Evolutionary conservation across 2,329 filamentous ascomycete genomes (phyloP), one percentile per base, ranked within the genome.

Genomic region (Colletotrichum shisoi): DNA sequence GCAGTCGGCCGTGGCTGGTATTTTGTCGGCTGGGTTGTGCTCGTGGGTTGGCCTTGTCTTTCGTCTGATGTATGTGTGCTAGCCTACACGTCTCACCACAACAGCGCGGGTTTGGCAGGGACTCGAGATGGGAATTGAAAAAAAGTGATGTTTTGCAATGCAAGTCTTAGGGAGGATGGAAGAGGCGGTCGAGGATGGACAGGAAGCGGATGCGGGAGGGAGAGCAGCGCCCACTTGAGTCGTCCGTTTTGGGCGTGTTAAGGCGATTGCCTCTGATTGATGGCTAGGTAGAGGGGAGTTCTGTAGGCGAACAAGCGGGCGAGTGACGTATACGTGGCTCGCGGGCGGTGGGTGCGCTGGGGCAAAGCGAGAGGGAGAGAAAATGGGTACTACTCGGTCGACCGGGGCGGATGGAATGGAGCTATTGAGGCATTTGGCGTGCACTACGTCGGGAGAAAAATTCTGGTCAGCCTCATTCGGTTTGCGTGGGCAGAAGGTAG

Each of bases 131-230:
- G 34, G 7, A 34, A 34, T 34, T 37, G 58, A 57, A 19, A 61
- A 54, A n/a, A n/a, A 44, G 48, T 61, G 64, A 31, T 60, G 42
- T 31, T 37, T 44, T 59, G 57, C 63, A 46, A 53, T 63, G 49
- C 24, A 56, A 37, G 57, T 53, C 45, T 73, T 85, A 86, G 70
- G 83, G 84, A 78, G 84, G 84, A 71, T 87, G 84, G 72, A 83
- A 81, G 70, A 83, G 75, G 75, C 81, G 75, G 75, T 85, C 80
- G 74, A 83, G 76, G 72, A 79, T 74, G 79, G 82, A 82, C 76
- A 84, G 79, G 74, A 82, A 75, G 71, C 75, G 72, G 75, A 81
- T 68, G 74, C 81, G 71, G 75, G 83, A 74, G 76, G 83, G 78
- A 74, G 74, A 76, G 75, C 77, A 77, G 73, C 74, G 78, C 79